These are phyloP conservation scores for Boletus rubescentipes DNA, from an alignment of 768 basidiomycete species.

Conservation along the genomic window DNA sequence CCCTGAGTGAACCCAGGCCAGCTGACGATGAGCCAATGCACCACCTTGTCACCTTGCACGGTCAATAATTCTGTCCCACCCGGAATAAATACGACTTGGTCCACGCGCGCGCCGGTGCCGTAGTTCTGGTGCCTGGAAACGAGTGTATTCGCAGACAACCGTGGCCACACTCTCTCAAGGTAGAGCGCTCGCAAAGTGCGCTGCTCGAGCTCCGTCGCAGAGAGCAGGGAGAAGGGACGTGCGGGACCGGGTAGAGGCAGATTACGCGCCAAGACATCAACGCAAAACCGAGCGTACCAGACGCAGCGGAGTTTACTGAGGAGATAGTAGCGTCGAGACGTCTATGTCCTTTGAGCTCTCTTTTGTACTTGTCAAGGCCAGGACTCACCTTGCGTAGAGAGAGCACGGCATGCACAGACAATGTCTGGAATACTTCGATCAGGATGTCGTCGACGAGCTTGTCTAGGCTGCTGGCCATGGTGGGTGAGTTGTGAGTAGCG, in stretches of 20 bases:
- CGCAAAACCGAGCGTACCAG: slow-evolving; percentile 23
- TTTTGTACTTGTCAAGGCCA: not conserved
- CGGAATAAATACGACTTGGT: slow-evolving; percentile 27
- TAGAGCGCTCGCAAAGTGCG: slow-evolving; percentile 29
- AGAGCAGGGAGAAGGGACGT: slow-evolving; percentile 11
- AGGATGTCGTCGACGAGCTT: slow-evolving; percentile 29
- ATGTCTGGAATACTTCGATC: slow-evolving; percentile 16
- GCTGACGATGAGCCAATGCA: slow-evolving; percentile 23
- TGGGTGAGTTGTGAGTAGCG: not conserved
- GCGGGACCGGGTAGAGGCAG: slow-evolving; percentile 22
- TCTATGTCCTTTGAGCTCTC: slow-evolving; percentile 15
- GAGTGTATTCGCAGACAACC: slow-evolving; percentile 13
- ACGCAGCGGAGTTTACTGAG: slow-evolving; percentile 26
- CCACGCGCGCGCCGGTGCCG: slow-evolving; percentile 7
- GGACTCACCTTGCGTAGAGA: slow-evolving; percentile 24
- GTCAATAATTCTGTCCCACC: slow-evolving; percentile 29
- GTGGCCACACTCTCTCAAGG: slow-evolving; percentile 25
- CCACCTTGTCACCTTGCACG: slow-evolving; percentile 25
- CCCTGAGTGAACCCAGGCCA: slow-evolving; percentile 10
- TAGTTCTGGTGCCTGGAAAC: not conserved
- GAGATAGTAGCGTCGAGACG: slow-evolving; percentile 27
- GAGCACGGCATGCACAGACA: slow-evolving; percentile 19
- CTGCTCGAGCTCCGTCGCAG: slow-evolving; percentile 24
- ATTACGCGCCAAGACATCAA: slow-evolving; percentile 21
- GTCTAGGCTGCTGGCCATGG: slow-evolving; percentile 18